Evolutionary conservation across 139 green algal genomes (phyloP).

Genomic region (Monoraphidium neglectum): DNA sequence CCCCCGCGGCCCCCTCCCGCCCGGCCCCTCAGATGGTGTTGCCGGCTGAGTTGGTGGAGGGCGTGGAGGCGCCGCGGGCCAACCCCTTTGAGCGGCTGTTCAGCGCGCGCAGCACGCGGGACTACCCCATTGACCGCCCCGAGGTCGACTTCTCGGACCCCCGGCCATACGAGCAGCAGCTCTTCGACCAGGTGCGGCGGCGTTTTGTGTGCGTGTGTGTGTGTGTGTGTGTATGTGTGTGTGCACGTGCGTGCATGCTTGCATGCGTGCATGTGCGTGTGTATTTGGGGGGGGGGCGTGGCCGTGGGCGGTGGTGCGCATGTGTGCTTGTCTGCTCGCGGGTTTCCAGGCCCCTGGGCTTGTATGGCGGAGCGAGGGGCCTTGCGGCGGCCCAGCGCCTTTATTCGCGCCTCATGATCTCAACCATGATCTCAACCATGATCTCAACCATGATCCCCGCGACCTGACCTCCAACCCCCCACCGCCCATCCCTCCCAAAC

Average conservation of each 20-base stretch:
- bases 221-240: background rate
- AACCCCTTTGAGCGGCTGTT: constrained; percentile 29
- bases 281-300: background rate
- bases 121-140: background rate
- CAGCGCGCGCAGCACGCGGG: background rate
- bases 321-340: too few species aligned
- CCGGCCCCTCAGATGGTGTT: constrained; percentile 8
- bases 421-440: too few species aligned
- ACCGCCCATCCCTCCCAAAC: too few species aligned
- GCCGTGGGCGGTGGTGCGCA: too few species aligned
- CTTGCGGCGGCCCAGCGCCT: too few species aligned
- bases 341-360: too few species aligned
- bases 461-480: too few species aligned
- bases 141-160: constrained; percentile 39
- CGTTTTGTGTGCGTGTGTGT: background rate
- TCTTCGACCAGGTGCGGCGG: constrained; percentile 37
- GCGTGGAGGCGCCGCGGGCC: constrained; percentile 1
- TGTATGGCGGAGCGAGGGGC: too few species aligned
- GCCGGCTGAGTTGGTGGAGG: constrained; percentile 25
- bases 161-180: constrained; percentile 32
- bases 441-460: too few species aligned
- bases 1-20: background rate
- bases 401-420: too few species aligned
- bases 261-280: background rate
- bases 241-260: background rate